A percentile compares a stretch with the other conserved stretches of the same genome.
Conservation (phyloP, 2,329 filamentous ascomycete species). For the Ophiocordyceps camponoti-leonardi region DNA sequence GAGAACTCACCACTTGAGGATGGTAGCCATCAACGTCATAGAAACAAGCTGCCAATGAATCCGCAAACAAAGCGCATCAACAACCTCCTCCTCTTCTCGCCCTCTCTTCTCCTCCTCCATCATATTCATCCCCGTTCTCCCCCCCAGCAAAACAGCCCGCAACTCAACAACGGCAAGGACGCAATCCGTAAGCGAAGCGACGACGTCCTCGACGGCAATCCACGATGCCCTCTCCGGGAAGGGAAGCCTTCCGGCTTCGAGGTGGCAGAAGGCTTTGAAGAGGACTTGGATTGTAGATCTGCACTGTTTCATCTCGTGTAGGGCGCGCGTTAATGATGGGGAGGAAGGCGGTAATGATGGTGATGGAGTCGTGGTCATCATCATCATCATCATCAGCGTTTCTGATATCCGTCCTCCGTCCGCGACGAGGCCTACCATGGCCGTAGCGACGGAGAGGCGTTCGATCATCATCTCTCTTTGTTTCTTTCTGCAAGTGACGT, state of each 20-base stretch:
- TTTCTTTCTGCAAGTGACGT: no score
- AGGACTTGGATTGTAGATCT: constrained; percentile 19
- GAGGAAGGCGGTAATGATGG: no score
- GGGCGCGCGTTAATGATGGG: constrained; percentile 11
- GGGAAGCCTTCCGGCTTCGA: constrained; percentile 15
- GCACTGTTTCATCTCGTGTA: constrained; percentile 19
- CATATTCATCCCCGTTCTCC: constrained; percentile 2
- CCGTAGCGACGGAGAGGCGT: constrained; percentile 16
- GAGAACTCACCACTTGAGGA: constrained; percentile 17
- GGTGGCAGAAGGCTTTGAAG: constrained; percentile 16
- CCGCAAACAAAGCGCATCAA: constrained; percentile 13
- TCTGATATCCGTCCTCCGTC: constrained; percentile 17
- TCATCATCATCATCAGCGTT: constrained; percentile 16
- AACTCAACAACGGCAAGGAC: constrained; percentile 18
- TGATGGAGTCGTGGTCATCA: no score
- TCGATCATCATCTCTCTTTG: constrained; percentile 3
- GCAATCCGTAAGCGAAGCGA: constrained; percentile 17
- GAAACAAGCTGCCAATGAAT: constrained; percentile 20
- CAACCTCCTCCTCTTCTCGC: constrained; percentile 8
- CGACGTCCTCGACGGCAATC: constrained; percentile 17
- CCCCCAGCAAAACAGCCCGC: constrained; percentile 10
- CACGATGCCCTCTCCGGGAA: constrained; percentile 17
- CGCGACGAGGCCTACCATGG: constrained; percentile 18
- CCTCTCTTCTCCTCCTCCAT: background rate
- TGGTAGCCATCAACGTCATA: constrained; percentile 22